A percentile compares a stretch with the other conserved stretches of the same genome.
Conservation (phyloP, 1,139 yeast genomes). For the Candida smagusa region DNA sequence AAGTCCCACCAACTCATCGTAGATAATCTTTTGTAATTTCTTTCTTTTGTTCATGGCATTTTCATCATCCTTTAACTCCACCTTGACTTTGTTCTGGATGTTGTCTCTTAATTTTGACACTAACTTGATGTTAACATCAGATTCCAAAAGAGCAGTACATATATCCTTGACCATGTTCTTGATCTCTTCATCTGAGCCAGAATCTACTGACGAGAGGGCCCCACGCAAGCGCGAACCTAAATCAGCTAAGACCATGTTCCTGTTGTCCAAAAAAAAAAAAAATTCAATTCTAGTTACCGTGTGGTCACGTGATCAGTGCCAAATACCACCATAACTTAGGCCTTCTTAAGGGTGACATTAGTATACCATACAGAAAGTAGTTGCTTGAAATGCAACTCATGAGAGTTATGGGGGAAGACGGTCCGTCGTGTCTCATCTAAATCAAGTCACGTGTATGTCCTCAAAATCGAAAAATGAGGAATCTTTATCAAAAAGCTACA, state of each 20-base stretch:
- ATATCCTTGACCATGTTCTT: conserved; percentile 74
- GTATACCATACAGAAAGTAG: too few relatives aligned
- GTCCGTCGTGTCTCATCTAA: too few relatives aligned
- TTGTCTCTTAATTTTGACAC: conserved; percentile 77
- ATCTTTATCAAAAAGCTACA: neutral
- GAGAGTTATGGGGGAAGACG: too few relatives aligned
- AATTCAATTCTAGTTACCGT: too few relatives aligned
- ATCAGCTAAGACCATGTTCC: conserved; percentile 89
- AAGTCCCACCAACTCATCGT: conserved; percentile 82
- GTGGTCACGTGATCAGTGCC: too few relatives aligned
- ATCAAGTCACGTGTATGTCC: too few relatives aligned
- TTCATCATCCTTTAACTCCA: conserved; percentile 50
- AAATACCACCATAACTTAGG: too few relatives aligned
- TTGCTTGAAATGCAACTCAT: too few relatives aligned
- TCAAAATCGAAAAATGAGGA: neutral
- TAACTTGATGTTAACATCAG: conserved; percentile 85
- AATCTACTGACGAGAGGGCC: conserved; percentile 57
- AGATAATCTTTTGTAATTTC: conserved; percentile 85
- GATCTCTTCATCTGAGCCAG: conserved; percentile 41
- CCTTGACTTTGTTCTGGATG: conserved; percentile 55
- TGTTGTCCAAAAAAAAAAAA: neutral
- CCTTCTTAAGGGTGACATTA: too few relatives aligned
- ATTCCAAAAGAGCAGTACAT: conserved; percentile 83
- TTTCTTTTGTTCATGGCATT: conserved; percentile 66
- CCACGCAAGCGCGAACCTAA: conserved; percentile 82